A percentile compares a stretch with the other conserved stretches of the same genome.
Conservation (phyloP, 371 early-diverging fungal species). For the Dichotomocladium elegans region DNA sequence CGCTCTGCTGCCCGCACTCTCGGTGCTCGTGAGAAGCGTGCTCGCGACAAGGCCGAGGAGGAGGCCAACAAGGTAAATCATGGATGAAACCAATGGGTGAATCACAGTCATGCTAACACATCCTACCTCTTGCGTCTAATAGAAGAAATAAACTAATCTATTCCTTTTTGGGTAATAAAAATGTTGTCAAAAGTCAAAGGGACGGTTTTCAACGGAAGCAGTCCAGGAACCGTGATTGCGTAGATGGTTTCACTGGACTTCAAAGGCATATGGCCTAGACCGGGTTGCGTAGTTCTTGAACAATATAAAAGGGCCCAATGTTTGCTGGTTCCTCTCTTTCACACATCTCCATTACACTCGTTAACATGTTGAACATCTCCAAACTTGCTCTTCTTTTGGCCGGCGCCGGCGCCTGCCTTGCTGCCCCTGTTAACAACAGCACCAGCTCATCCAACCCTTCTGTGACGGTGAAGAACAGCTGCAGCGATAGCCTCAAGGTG, state of each 20-base stretch:
- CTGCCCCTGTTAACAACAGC: constrained; percentile 7
- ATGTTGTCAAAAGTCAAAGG: no score
- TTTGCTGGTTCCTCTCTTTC: no score
- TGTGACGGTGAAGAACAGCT: constrained; percentile 38
- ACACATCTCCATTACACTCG: no score
- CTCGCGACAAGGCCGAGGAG: constrained; percentile 79
- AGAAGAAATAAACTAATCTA: constrained; percentile 6
- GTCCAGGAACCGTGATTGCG: no score
- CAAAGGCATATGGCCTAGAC: no score
- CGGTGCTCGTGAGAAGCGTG: constrained; percentile 85
- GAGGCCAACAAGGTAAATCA: constrained; percentile 71
- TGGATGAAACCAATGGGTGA: not conserved
- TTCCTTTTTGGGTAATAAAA: not conserved
- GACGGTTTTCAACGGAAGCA: no score
- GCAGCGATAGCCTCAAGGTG: constrained; percentile 19
- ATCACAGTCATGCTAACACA: not conserved
- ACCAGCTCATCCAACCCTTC: not conserved
- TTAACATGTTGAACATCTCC: no score
- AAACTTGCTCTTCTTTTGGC: no score
- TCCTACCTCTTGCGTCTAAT: not conserved
- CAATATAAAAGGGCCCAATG: no score
- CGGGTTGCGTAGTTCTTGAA: no score
- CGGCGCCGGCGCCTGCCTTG: constrained; percentile 13
- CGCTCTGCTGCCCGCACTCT: constrained; percentile 77
- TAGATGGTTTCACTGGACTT: no score